A percentile compares a stretch with the other conserved stretches of the same genome.
phyloP scores from a whole-genome alignment of 176 grass and related monocot genomes.

The Avena sativa region DNA sequence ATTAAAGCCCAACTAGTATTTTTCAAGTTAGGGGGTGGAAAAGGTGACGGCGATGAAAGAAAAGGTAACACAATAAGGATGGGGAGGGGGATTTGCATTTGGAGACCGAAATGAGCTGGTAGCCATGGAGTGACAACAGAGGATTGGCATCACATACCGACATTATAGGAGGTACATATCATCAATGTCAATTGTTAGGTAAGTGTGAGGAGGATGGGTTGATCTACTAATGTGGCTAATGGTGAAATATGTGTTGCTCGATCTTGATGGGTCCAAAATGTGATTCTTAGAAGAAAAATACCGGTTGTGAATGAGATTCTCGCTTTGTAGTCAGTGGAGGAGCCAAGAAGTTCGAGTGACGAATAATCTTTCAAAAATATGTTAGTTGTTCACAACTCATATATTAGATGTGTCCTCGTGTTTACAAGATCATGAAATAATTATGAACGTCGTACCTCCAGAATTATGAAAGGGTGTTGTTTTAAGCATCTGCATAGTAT shows the following conservation, averaged over 20 bases:
- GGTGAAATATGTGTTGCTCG: background rate
- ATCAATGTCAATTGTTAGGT: background rate
- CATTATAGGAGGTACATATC: background rate
- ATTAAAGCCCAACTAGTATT: background rate
- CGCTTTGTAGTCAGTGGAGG: background rate
- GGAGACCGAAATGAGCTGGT: background rate
- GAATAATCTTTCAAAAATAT: background rate
- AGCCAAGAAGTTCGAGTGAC: background rate
- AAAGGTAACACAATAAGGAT: background rate
- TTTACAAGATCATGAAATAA: background rate
- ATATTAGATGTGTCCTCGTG: background rate
- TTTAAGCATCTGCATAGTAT: background rate
- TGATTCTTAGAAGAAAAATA: background rate
- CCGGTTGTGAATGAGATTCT: background rate
- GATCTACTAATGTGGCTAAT: background rate
- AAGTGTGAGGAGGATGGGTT: background rate
- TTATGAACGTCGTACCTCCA: background rate
- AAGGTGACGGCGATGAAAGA: background rate
- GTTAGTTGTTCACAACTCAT: background rate
- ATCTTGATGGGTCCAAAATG: background rate
- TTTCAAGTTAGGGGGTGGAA: background rate
- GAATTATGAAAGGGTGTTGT: background rate
- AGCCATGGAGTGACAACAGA: background rate
- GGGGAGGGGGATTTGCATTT: background rate
- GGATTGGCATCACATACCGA: background rate